These are phyloP conservation scores for Diplocarpon mali DNA, from an alignment of 2,329 filamentous ascomycete species.

Conservation along the genomic window DNA sequence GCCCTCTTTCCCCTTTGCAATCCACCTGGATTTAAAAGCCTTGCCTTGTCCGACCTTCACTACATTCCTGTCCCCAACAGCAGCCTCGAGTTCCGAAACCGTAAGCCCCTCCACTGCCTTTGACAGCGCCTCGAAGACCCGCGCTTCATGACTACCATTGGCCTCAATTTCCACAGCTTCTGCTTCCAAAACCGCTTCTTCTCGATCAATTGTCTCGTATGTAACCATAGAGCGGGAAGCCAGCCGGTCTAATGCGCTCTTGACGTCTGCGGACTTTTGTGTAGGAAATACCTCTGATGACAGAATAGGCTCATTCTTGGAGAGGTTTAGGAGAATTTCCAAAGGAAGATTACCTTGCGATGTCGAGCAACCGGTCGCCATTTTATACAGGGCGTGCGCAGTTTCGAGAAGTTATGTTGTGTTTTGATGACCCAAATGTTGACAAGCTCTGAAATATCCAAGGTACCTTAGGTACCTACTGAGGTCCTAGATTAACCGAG, in stretches of 20 bases:
- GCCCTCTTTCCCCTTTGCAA: conserved; percentile 48
- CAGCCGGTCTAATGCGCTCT: conserved; percentile 80
- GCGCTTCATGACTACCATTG: conserved; percentile 72
- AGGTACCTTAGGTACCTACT: no score
- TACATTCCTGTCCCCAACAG: conserved; percentile 61
- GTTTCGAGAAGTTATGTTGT: conserved; percentile 5
- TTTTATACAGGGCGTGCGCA: conserved; percentile 20
- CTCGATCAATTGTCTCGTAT: conserved; percentile 73
- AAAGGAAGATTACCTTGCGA: conserved; percentile 45
- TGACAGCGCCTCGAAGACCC: conserved; percentile 66
- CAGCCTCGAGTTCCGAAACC: conserved; percentile 59
- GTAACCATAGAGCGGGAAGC: conserved; percentile 74
- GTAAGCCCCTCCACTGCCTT: conserved; percentile 69
- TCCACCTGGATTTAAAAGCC: conserved; percentile 77
- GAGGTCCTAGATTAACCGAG: no score
- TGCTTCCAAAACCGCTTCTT: conserved; percentile 64
- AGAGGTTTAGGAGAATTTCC: conserved; percentile 55
- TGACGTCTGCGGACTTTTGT: conserved; percentile 57
- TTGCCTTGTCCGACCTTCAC: conserved; percentile 86
- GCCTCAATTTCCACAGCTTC: conserved; percentile 63
- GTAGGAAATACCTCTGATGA: conserved; percentile 61
- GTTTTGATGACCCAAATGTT: no score
- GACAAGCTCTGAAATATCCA: no score
- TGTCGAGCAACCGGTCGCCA: conserved; percentile 34
- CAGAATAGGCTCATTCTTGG: conserved; percentile 51